Base-by-base conservation (phyloP, 2,329 filamentous ascomycete species). In the Penicillium crustosum region DNA sequence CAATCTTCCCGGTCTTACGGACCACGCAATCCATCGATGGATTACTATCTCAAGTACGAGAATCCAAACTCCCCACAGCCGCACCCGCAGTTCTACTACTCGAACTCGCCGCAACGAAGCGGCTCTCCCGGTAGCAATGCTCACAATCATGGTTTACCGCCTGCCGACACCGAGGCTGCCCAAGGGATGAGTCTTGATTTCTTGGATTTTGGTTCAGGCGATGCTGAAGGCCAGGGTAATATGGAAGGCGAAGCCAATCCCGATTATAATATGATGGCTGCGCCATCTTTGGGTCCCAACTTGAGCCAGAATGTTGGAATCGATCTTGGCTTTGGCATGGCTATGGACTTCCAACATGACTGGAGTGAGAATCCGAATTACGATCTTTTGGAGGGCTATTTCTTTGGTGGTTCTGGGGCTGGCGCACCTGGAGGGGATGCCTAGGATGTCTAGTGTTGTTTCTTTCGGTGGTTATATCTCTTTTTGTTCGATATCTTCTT, bases 321-420 rank as follows among this genome's bases (percentile, higher is more conserved):
- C 51, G 76, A 78, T 54, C 67, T 80, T 33, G 77, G 77, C 4
- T 77, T 77, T 60, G 76, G 76, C n/a, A 74, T 77, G 73, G 73
- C 75, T 2, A 70, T 77, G 51, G 78, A 78, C 49, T 76, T 74
- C 54, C 76, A 79, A 59, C 78, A 81, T 68, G 78, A 81, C 63
- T 80, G 78, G 78, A 78, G 74, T 51, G 78, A 81, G 55, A 77
- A 77, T 41, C 70, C 72, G 23, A 76, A 76, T 49, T 76, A 78
- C 64, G 81, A 83, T 74, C 64, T 84, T 33, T 79, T 83, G 62
- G 80, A 83, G 64, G 82, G 80, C 4, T 84, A 81, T 67, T 84
- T 83, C 68, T 83, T 84, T 71, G 82, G 82, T 10, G 77, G 75
- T 27, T 68, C 65, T n/a, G 70, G 69, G 7, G 60, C 65, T 27